Evolutionary conservation across 2,329 filamentous ascomycete species (phyloP).

Genomic region (Diaporthe nobilis): DNA sequence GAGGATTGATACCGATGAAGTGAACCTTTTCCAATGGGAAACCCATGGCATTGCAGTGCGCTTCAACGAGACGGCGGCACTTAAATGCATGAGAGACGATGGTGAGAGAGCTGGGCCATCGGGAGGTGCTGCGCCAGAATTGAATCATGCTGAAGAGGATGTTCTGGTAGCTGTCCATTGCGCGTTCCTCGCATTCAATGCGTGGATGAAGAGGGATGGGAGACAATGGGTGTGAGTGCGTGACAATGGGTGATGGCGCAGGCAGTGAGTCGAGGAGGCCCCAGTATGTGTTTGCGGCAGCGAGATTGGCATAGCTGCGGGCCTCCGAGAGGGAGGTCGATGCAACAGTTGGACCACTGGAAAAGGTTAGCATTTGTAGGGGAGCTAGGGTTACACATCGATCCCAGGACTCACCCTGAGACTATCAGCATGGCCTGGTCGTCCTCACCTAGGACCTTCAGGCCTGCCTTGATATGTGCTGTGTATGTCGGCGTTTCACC

Average conservation of each 20-base stretch:
- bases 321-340: constrained; percentile 73
- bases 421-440: constrained; percentile 72
- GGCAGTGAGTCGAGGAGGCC: constrained; percentile 48
- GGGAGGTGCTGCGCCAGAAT: constrained; percentile 59
- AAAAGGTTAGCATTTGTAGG: not conserved
- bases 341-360: constrained; percentile 73
- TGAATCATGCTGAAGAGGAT: constrained; percentile 78
- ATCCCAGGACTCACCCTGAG: constrained; percentile 71
- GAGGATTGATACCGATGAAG: constrained; percentile 77
- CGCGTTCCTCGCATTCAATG: constrained; percentile 76
- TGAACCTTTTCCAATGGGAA: constrained; percentile 61
- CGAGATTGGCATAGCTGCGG: constrained; percentile 72
- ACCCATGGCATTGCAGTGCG: constrained; percentile 75
- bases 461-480: constrained; percentile 78
- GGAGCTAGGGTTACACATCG: not conserved
- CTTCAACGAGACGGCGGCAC: constrained; percentile 70
- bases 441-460: constrained; percentile 65
- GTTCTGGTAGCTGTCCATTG: constrained; percentile 90
- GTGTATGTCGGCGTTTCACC: constrained; percentile 86
- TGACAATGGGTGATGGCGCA: not conserved
- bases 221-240: not conserved
- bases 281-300: constrained; percentile 62
- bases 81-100: constrained; percentile 82
- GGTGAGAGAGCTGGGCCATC: constrained; percentile 72
- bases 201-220: constrained; percentile 52